Base-by-base conservation (phyloP, 306 rosid species). In the Quercus engelmannii region DNA sequence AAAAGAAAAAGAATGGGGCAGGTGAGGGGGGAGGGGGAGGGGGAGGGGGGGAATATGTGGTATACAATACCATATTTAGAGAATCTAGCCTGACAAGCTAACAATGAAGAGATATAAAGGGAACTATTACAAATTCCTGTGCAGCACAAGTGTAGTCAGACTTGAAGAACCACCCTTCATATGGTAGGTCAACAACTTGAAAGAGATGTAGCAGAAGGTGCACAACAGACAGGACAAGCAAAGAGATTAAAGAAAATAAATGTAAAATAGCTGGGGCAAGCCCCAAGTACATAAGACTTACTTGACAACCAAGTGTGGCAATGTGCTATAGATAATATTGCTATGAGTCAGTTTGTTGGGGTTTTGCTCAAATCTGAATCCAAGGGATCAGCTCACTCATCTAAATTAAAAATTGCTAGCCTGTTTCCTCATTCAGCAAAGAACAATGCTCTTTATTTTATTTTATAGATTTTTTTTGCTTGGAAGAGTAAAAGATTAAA, bases 11-110 rank as follows among this genome's bases (percentile, higher is more conserved):
- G 3, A 55, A 67, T 3, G 9, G 56, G 46, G 58, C 59, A 15
- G 83, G 30, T 8, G 14, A 17, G 12, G 35, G 65, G 49, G 30
- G 38, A 58, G 6, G 59, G 49, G 30, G 38, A 58, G 6, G 59
- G 49, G 31, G 31, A 55, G 15, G 54, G 17, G 23, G 67, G 64
- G 10, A 64, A 43, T 20, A 14, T 67, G 57, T 64, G 72, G 49
- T 25, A 82, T 10, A 57, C 11, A 76, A 62, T n/a, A 56, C 78
- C 54, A 59, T 31, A 49, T 25, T 73, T 63, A 28, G 69, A 51
- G 61, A 21, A 33, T 28, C 21, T 38, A 35, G 68, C 38, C 35
- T 58, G 26, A 78, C 35, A 59, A 74, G 54, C 72, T 46, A 65
- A 25, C 15, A 73, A 67, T 19, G 17, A 74, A 33, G 55, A 21